Evolutionary conservation across 2,329 filamentous ascomycete genomes (phyloP).

Genomic region (Xylariaceae sp.): DNA sequence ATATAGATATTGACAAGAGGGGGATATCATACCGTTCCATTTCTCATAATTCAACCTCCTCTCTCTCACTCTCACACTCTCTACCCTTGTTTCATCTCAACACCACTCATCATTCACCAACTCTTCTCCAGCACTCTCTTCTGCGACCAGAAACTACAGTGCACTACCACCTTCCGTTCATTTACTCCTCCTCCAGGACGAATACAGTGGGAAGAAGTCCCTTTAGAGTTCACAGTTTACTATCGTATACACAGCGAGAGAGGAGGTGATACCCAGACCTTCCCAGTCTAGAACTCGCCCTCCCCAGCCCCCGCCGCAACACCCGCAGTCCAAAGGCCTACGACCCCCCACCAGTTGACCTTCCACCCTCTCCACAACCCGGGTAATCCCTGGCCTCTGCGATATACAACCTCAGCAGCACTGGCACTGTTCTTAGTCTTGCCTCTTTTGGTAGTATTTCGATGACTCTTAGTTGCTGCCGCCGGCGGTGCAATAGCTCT

Average conservation of each 20-base stretch:
- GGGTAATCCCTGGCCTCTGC: constrained; percentile 62
- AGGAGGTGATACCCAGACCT: not conserved
- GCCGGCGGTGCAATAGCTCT: constrained; percentile 40
- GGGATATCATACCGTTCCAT: no score
- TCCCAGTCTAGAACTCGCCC: constrained; percentile 53
- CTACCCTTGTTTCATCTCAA: no score
- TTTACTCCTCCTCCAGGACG: no score
- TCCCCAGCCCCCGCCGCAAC: constrained; percentile 59
- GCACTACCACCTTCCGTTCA: no score
- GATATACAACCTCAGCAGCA: constrained; percentile 41
- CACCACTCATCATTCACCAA: no score
- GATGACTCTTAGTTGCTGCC: constrained; percentile 24
- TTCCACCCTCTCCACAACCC: constrained; percentile 73
- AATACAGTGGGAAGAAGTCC: no score
- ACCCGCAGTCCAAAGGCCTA: constrained; percentile 69
- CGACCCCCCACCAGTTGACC: constrained; percentile 72
- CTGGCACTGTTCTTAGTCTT: constrained; percentile 34
- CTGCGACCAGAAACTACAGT: no score
- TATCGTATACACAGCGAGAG: not conserved
- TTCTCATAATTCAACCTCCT: no score
- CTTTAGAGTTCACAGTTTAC: not conserved
- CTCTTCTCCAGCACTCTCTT: no score
- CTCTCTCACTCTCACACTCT: no score
- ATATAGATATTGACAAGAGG: no score
- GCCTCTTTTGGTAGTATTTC: no score